phyloP scores from a whole-genome alignment of 768 basidiomycete species.

The Rhodocollybia butyracea region DNA sequence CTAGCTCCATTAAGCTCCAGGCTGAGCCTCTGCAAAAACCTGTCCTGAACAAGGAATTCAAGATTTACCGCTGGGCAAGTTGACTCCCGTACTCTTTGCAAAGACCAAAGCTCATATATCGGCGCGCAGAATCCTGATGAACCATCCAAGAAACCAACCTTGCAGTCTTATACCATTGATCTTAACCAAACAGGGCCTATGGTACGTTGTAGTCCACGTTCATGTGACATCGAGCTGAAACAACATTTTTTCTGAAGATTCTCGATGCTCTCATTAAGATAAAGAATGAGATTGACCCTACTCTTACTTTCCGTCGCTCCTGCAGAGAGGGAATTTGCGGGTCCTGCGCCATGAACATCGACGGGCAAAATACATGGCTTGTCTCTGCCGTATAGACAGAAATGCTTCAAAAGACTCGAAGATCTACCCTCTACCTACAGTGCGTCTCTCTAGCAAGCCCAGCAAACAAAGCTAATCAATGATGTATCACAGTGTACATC shows the following conservation, averaged over 20 bases:
- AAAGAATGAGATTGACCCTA: conserved; percentile 97
- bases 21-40: conserved; percentile 58
- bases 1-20: conserved; percentile 28
- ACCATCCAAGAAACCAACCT: conserved; percentile 83
- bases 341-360: conserved; percentile 98
- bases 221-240: not conserved
- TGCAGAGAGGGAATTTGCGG: conserved; percentile 97
- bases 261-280: conserved; percentile 97
- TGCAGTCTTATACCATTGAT: conserved; percentile 91
- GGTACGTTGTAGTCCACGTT: conserved; percentile 38
- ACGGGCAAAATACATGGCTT: conserved; percentile 97
- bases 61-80: conserved; percentile 97
- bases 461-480: not conserved
- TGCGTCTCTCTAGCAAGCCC: conserved; percentile 35
- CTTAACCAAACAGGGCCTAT: conserved; percentile 95
- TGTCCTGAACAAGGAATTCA: conserved; percentile 86
- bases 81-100: conserved; percentile 4
- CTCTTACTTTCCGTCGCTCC: conserved; percentile 91
- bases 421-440: conserved; percentile 97
- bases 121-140: conserved; percentile 82
- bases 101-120: not conserved
- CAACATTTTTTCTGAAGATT: conserved; percentile 36
- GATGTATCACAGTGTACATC: conserved; percentile 74
- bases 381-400: conserved; percentile 92
- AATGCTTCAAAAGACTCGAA: conserved; percentile 68